These are phyloP conservation scores for Stevia rebaudiana DNA, from an alignment of 140 eudicot species.

Conservation along the genomic window DNA sequence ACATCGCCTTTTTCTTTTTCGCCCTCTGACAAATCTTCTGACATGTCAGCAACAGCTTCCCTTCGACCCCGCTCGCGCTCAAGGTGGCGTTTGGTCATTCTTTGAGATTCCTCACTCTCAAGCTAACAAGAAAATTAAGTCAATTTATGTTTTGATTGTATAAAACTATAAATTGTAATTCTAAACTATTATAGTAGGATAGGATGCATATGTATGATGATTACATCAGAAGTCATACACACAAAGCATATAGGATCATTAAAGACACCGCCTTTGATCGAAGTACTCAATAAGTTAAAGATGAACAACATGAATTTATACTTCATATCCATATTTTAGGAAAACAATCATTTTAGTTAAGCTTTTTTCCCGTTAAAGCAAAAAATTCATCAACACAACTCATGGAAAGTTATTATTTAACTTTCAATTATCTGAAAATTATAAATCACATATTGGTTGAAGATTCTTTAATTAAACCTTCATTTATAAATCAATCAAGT, in stretches of 20 bases:
- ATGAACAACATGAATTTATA: constrained; percentile 1
- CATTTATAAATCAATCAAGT: neutral
- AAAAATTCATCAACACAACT: neutral
- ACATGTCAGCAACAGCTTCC: constrained; percentile 99
- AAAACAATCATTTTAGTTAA: neutral
- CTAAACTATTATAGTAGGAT: neutral
- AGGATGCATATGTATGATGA: neutral
- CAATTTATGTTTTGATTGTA: neutral
- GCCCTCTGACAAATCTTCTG: constrained; percentile 96
- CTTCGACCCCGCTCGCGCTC: constrained; percentile 94
- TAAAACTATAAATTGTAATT: neutral
- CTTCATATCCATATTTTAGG: constrained; percentile 3
- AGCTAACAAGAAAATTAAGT: constrained; percentile 40
- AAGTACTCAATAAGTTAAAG: neutral
- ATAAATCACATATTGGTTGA: neutral
- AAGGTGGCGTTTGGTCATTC: constrained; percentile 69
- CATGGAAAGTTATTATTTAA: neutral
- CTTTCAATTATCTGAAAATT: neutral
- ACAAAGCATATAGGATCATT: neutral
- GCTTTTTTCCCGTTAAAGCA: neutral
- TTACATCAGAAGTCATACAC: neutral
- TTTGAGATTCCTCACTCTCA: constrained; percentile 79
- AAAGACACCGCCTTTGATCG: constrained; percentile 7
- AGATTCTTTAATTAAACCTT: neutral
- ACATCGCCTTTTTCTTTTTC: constrained; percentile 84